A percentile compares a stretch with the other conserved stretches of the same genome.
Evolutionary conservation across 2,329 filamentous ascomycete species (phyloP).

Genomic region (Epichloe aotearoae): DNA sequence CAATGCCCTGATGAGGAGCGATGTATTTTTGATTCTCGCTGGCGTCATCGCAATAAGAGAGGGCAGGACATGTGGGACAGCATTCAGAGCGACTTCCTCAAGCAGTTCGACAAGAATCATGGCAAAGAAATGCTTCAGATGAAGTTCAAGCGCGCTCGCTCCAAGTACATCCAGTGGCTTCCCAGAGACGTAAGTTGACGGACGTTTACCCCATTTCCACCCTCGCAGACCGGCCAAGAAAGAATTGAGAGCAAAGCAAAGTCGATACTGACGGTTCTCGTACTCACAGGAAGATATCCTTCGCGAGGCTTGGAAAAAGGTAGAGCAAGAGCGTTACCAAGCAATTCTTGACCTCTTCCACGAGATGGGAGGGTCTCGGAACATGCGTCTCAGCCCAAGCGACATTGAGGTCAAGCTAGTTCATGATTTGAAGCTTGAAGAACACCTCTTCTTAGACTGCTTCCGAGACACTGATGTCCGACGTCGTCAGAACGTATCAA

Average conservation of each 20-base stretch:
- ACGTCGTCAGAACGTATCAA: constrained; percentile 28
- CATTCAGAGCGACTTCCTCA: constrained; percentile 31
- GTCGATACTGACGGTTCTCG: not conserved
- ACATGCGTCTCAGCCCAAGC: constrained; percentile 34
- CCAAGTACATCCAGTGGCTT: constrained; percentile 36
- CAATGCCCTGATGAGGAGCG: constrained; percentile 34
- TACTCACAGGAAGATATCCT: constrained; percentile 25
- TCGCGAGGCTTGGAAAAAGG: constrained; percentile 24
- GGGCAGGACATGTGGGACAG: constrained; percentile 47
- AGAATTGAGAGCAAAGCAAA: not conserved
- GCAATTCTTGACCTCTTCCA: constrained; percentile 30
- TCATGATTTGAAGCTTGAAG: constrained; percentile 26
- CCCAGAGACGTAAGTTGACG: constrained; percentile 32
- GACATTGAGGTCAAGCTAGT: constrained; percentile 39
- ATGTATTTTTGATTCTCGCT: constrained; percentile 36
- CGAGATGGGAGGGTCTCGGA: constrained; percentile 34
- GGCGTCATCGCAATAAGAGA: constrained; percentile 30
- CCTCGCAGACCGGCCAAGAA: not conserved
- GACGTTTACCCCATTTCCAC: not conserved
- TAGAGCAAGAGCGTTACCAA: constrained; percentile 31
- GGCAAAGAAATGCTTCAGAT: constrained; percentile 42
- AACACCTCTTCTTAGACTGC: constrained; percentile 26
- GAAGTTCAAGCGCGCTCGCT: constrained; percentile 38
- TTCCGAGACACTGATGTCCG: constrained; percentile 22
- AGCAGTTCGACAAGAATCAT: constrained; percentile 21